These are phyloP conservation scores for Ophiognomonia clavigignenti-juglandacearum DNA, from an alignment of 2,329 filamentous ascomycete species.

Conservation along the genomic window DNA sequence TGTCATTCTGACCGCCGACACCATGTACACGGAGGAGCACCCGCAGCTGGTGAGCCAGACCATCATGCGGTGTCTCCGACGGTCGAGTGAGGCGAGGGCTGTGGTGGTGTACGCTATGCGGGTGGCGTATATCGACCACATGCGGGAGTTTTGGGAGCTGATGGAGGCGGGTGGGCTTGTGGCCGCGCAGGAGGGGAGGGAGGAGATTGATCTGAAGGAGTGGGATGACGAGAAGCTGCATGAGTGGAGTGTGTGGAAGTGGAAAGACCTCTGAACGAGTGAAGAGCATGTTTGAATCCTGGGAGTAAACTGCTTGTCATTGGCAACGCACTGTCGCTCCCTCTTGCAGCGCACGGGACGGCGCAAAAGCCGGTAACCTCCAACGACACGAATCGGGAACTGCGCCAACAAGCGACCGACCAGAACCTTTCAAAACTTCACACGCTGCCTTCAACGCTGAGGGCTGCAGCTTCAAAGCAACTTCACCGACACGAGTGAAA, in stretches of 20 bases:
- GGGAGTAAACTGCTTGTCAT: no score
- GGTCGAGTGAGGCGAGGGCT: conserved; percentile 1
- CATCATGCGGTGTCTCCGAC: conserved; percentile 10
- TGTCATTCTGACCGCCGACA: conserved; percentile 12
- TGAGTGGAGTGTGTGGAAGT: conserved; percentile 16
- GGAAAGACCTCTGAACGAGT: conserved; percentile 10
- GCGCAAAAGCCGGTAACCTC: no score
- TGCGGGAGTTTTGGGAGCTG: conserved; percentile 15
- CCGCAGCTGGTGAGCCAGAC: conserved; percentile 11
- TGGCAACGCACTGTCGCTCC: no score
- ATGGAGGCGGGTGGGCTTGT: conserved; percentile 15
- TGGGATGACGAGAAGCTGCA: conserved; percentile 16
- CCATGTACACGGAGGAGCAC: conserved; percentile 15
- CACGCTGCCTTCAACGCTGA: no score
- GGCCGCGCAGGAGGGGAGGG: conserved; percentile 12
- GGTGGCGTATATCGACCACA: conserved; percentile 15
- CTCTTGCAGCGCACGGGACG: no score
- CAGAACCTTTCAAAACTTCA: no score
- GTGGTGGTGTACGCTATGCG: conserved; percentile 14
- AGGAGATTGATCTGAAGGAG: conserved; percentile 13
- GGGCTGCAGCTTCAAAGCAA: no score
- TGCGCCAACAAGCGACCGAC: no score
- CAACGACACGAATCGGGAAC: no score
- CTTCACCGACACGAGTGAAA: no score
- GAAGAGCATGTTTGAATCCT: no score